phyloP scores from a whole-genome alignment of 2,329 filamentous ascomycete genomes.

The Penicillium olsonii region DNA sequence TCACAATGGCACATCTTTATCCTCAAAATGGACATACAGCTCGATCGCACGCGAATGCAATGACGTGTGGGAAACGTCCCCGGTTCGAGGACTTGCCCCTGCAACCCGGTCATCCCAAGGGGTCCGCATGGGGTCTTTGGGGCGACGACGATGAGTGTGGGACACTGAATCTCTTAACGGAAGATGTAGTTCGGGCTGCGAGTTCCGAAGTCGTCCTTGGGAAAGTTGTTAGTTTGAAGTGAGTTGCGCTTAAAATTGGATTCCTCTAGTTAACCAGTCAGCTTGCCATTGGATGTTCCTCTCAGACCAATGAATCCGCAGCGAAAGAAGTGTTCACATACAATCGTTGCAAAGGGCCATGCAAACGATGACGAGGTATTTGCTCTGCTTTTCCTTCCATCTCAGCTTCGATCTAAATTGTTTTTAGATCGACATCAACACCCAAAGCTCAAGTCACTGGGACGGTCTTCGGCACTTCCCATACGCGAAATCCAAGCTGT shows the following conservation, averaged over 20 bases:
- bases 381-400: background rate
- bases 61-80: background rate
- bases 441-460: conserved; percentile 17
- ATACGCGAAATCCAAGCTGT: conserved; percentile 14
- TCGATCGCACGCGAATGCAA: background rate
- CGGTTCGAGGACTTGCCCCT: conserved; percentile 7
- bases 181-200: conserved; percentile 7
- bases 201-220: conserved; percentile 6
- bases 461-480: conserved; percentile 19
- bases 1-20: background rate
- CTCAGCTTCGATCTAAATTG: background rate
- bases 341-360: conserved; percentile 19
- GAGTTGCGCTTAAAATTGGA: background rate
- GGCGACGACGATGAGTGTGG: conserved; percentile 12
- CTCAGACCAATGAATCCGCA: conserved; percentile 15
- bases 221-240: conserved; percentile 13
- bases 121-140: conserved; percentile 14
- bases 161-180: conserved; percentile 12
- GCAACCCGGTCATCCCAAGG: conserved; percentile 5
- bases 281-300: conserved; percentile 14
- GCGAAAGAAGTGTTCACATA: conserved; percentile 20
- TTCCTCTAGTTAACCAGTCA: background rate
- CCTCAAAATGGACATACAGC: background rate
- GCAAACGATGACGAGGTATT: conserved; percentile 24
- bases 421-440: conserved; percentile 11